These are phyloP conservation scores for Oryza meyeriana DNA, from an alignment of 176 grass and related monocot species.

Conservation along the genomic window DNA sequence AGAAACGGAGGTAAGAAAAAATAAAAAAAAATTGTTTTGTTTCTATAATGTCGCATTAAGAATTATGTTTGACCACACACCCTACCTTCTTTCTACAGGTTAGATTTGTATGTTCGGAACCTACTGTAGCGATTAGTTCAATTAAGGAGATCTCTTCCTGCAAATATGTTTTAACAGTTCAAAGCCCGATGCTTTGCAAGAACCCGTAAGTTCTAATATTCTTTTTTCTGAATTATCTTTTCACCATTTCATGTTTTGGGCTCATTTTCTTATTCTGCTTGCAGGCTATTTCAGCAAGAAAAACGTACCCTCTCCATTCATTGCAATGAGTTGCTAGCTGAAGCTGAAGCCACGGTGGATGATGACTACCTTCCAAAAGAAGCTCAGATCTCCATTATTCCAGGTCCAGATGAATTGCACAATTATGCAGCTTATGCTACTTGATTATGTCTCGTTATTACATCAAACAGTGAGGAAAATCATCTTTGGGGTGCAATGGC, in stretches of 20 bases:
- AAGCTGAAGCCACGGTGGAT: conserved; percentile 29
- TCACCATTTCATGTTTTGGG: neutral
- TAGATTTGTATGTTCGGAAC: conserved; percentile 83
- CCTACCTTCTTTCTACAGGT: conserved; percentile 49
- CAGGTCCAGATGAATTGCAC: conserved; percentile 41
- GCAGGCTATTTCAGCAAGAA: conserved; percentile 88
- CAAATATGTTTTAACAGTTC: conserved; percentile 81
- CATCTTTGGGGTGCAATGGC: neutral
- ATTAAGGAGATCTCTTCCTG: conserved; percentile 96
- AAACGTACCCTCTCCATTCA: conserved; percentile 66
- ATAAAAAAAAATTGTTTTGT: neutral
- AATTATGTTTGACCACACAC: neutral
- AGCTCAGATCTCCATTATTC: conserved; percentile 40
- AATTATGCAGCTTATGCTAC: conserved; percentile 46
- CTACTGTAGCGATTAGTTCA: conserved; percentile 66
- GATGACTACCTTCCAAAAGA: conserved; percentile 45
- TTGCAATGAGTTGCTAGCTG: conserved; percentile 55
- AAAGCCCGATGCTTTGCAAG: conserved; percentile 87
- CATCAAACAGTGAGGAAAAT: neutral
- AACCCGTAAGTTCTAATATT: conserved; percentile 63
- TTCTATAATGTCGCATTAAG: neutral
- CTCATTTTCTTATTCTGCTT: neutral
- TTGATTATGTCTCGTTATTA: neutral
- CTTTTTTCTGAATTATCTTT: neutral
- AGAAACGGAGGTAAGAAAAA: conserved; percentile 71